A percentile compares a stretch with the other conserved stretches of the same genome.
Conservation (phyloP, 768 basidiomycete species). For the Rubroboletus pulcherrimus region DNA sequence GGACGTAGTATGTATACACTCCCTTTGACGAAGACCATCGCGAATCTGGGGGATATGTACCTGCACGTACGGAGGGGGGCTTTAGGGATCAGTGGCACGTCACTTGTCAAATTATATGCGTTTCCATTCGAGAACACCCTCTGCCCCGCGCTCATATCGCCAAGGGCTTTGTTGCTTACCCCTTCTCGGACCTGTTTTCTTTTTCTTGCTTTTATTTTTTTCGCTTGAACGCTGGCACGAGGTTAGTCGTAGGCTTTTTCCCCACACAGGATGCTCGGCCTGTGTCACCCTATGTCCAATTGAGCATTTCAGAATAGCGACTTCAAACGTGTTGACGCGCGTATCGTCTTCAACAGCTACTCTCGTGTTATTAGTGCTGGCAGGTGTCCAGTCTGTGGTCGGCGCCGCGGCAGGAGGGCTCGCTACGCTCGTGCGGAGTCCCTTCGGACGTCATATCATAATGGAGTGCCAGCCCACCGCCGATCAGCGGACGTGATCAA, state of each 20-base stretch:
- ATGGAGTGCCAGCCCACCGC: no score
- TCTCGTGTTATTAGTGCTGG: no score
- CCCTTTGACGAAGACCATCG: background rate
- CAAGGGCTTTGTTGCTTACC: background rate
- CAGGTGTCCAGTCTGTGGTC: no score
- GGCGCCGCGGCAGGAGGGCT: no score
- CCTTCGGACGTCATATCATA: no score
- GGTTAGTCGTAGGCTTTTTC: background rate
- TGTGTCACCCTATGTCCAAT: background rate
- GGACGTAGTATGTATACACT: background rate
- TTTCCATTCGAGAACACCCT: conserved; percentile 3
- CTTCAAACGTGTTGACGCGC: no score
- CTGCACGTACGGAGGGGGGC: background rate
- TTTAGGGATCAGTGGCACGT: background rate
- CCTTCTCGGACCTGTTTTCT: background rate
- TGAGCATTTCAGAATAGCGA: background rate
- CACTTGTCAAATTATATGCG: background rate
- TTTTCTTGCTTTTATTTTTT: background rate
- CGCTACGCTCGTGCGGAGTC: no score
- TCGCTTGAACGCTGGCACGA: background rate
- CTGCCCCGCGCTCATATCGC: background rate
- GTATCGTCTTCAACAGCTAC: no score
- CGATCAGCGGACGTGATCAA: no score
- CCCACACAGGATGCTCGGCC: no score
- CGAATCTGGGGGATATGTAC: conserved; percentile 7